These are phyloP conservation scores for Calocybe cyanea DNA, from an alignment of 768 basidiomycete genomes.

Conservation along the genomic window DNA sequence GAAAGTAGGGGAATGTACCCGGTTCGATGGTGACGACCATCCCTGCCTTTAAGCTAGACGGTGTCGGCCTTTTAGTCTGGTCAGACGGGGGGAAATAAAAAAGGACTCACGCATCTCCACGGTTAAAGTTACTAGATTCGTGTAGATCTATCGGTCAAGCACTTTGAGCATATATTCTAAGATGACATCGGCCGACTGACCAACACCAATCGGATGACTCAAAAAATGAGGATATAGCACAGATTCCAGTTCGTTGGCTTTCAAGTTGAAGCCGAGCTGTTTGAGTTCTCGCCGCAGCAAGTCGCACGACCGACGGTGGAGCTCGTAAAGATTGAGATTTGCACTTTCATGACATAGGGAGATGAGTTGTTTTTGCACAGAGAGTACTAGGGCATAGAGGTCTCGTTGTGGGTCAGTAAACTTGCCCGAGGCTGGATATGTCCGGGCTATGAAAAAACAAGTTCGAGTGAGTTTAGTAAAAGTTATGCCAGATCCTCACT, in stretches of 20 bases:
- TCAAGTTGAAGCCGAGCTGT: conserved; percentile 70
- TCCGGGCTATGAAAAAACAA: conserved; percentile 52
- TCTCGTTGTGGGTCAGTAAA: conserved; percentile 81
- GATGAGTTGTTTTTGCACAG: conserved; percentile 67
- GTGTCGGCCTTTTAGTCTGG: neutral
- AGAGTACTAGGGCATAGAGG: conserved; percentile 76
- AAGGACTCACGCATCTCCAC: conserved; percentile 45
- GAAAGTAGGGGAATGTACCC: conserved; percentile 34
- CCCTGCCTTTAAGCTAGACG: conserved; percentile 64
- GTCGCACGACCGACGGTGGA: conserved; percentile 72
- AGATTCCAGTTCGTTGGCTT: conserved; percentile 58
- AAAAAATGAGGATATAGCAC: conserved; percentile 91
- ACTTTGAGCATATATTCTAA: conserved; percentile 1
- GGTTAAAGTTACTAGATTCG: conserved; percentile 67
- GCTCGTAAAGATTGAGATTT: conserved; percentile 61
- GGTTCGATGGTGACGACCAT: conserved; percentile 95
- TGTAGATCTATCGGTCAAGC: conserved; percentile 65
- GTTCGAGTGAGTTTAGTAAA: conserved; percentile 5
- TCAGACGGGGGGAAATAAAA: neutral
- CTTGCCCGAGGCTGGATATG: conserved; percentile 80
- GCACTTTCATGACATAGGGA: conserved; percentile 54
- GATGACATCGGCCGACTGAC: conserved; percentile 31
- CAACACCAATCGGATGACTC: conserved; percentile 89
- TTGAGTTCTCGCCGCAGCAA: conserved; percentile 68
- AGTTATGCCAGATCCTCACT: conserved; percentile 43